A percentile compares a stretch with the other conserved stretches of the same genome.
phyloP scores from a whole-genome alignment of 805 yeast species.

The Metschnikowia dekortorum region DNA sequence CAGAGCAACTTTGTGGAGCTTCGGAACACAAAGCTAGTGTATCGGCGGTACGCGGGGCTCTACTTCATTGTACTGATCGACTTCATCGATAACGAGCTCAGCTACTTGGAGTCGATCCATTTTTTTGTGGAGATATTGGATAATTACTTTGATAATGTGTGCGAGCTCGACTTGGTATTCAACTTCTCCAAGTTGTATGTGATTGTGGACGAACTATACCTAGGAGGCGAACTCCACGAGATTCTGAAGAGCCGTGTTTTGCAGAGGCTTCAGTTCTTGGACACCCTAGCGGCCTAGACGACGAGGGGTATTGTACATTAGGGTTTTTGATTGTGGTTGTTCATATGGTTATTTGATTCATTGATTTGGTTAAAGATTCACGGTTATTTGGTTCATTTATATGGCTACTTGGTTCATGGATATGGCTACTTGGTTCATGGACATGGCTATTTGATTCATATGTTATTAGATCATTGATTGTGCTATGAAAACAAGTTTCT shows the following conservation, averaged over 20 bases:
- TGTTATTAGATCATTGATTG: too few species aligned
- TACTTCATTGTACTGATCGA: constrained; percentile 85
- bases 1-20: constrained; percentile 78
- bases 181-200: constrained; percentile 81
- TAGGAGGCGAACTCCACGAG: constrained; percentile 90
- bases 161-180: constrained; percentile 90
- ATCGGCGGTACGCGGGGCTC: constrained; percentile 87
- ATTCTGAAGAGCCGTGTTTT: constrained; percentile 68
- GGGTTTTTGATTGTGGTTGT: too few species aligned
- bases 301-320: too few species aligned
- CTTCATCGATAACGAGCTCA: constrained; percentile 73
- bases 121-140: constrained; percentile 86
- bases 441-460: too few species aligned
- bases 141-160: constrained; percentile 80
- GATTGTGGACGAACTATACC: constrained; percentile 79
- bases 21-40: constrained; percentile 60
- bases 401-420: too few species aligned
- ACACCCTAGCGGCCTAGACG: constrained; percentile 19
- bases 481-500: too few species aligned
- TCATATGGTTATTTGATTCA: too few species aligned
- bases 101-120: constrained; percentile 79
- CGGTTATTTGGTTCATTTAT: too few species aligned
- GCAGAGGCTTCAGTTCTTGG: constrained; percentile 60
- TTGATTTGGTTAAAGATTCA: too few species aligned
- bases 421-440: too few species aligned